phyloP scores from a whole-genome alignment of 2,329 filamentous ascomycete genomes.

The Cladophialophora immunda region DNA sequence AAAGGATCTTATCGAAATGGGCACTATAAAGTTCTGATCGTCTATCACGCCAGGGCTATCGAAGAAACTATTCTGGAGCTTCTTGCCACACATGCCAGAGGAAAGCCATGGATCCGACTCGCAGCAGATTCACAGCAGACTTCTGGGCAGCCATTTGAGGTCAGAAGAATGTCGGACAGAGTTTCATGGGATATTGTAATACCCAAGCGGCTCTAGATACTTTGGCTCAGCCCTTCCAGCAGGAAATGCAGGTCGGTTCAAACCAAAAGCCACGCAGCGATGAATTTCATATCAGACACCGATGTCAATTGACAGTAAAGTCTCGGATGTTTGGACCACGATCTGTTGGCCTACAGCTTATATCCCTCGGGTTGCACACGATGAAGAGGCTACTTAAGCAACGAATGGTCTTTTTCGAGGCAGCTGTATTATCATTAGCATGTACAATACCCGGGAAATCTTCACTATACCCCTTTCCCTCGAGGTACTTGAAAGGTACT shows the following conservation, averaged over 20 bases:
- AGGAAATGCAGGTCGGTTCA: not conserved
- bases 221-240: not conserved
- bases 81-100: not conserved
- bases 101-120: not conserved
- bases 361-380: not conserved
- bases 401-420: not conserved
- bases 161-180: not conserved
- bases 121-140: not conserved
- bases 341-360: not conserved
- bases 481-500: not conserved
- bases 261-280: not conserved
- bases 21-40: conserved; percentile 26
- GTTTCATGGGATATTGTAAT: not conserved
- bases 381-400: not conserved
- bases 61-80: not conserved
- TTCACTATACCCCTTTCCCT: not conserved
- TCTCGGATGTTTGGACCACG: not conserved
- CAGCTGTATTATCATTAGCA: not conserved
- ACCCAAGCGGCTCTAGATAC: not conserved
- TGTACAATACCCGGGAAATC: conserved; percentile 5
- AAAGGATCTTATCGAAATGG: conserved; percentile 30
- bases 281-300: not conserved
- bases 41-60: not conserved
- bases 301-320: not conserved
- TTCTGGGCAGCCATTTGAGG: not conserved